phyloP scores from a whole-genome alignment of 129 eudicot species.

The Centaurea solstitialis region DNA sequence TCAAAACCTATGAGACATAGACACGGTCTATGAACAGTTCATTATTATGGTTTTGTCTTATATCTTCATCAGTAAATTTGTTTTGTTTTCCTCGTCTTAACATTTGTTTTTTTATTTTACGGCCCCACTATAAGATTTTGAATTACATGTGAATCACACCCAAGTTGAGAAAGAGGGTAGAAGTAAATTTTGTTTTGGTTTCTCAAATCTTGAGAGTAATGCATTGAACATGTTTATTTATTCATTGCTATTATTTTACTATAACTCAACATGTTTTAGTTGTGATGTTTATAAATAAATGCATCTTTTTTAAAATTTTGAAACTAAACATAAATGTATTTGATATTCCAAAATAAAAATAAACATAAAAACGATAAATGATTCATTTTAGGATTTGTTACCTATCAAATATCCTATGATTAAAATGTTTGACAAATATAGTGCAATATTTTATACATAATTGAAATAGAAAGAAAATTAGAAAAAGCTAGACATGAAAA shows the following conservation, averaged over 20 bases:
- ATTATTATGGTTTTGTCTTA: not conserved
- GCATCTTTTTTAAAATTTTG: not conserved
- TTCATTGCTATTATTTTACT: not conserved
- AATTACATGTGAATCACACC: slow-evolving; percentile 12
- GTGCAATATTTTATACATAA: not conserved
- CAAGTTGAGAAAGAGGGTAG: not conserved
- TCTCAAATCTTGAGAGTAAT: not conserved
- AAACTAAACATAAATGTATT: not conserved
- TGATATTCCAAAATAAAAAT: not conserved
- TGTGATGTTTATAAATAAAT: not conserved
- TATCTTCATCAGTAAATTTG: not conserved
- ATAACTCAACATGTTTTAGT: not conserved
- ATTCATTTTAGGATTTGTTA: not conserved
- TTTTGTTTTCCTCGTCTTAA: not conserved
- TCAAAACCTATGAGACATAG: not conserved
- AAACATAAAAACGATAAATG: not conserved
- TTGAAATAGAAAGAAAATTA: not conserved
- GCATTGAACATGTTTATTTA: slow-evolving; percentile 6
- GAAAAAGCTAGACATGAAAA: not conserved
- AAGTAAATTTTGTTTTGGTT: slow-evolving; percentile 18
- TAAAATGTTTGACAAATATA: not conserved
- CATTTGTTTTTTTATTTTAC: not conserved
- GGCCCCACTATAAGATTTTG: slow-evolving; percentile 9
- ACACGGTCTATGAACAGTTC: not conserved
- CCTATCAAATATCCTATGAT: not conserved